Percentiles rank a stretch among this genome's conserved stretches.
Evolutionary conservation across 2,329 filamentous ascomycete species (phyloP).

Genomic region (Scortechinia acanthostroma): DNA sequence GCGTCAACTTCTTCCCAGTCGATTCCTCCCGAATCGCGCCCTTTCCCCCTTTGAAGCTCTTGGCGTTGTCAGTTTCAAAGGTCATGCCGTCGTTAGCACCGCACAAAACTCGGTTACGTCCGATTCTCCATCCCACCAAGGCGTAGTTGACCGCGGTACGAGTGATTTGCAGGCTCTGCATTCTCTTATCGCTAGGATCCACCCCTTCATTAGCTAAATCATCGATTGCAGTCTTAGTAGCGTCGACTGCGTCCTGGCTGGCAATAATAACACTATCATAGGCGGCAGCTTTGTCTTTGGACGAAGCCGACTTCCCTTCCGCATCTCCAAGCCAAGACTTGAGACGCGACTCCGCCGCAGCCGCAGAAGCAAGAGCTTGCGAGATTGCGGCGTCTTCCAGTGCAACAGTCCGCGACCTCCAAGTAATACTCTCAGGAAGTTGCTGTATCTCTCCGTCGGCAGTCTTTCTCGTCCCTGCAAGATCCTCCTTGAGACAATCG

Average conservation of each 20-base stretch:
- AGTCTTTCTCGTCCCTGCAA: conserved; percentile 35
- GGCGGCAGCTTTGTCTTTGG: conserved; percentile 69
- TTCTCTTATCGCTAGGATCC: conserved; percentile 72
- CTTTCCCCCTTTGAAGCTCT: conserved; percentile 28
- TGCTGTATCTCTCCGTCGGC: conserved; percentile 11
- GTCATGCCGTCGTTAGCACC: conserved; percentile 73
- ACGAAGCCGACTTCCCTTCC: conserved; percentile 30
- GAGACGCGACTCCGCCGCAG: conserved; percentile 39
- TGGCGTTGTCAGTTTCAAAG: conserved; percentile 29
- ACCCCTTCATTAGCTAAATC: conserved; percentile 80
- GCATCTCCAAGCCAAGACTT: conserved; percentile 32
- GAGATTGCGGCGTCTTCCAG: conserved; percentile 92
- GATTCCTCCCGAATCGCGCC: conserved; percentile 42
- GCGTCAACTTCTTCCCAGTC: conserved; percentile 68
- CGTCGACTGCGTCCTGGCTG: conserved; percentile 89
- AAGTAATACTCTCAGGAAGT: conserved; percentile 70
- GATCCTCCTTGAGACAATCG: conserved; percentile 52
- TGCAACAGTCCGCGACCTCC: conserved; percentile 78
- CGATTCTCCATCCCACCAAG: conserved; percentile 89
- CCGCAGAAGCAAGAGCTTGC: conserved; percentile 69
- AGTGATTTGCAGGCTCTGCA: conserved; percentile 89
- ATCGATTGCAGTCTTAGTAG: conserved; percentile 86
- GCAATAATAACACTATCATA: conserved; percentile 88
- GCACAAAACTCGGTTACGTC: conserved; percentile 81
- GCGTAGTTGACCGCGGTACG: conserved; percentile 90